Conservation (phyloP, 1,284 basidiomycete species). For the Athelia psychrophila region DNA sequence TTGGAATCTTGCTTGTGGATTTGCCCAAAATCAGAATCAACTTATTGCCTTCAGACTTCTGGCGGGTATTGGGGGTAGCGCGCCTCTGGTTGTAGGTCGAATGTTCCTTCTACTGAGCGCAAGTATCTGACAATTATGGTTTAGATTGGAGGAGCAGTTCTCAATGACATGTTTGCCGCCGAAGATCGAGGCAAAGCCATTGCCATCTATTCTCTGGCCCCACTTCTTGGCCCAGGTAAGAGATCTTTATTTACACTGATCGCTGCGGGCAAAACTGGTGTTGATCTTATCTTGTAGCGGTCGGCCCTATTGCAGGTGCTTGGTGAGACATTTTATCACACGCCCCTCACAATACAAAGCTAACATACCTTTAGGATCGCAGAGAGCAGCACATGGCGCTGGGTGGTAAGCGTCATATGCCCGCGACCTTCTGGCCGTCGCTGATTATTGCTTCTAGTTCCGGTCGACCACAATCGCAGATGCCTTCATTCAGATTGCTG, state of each 20-base stretch:
- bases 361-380: too few species aligned
- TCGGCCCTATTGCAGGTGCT: constrained; percentile 63
- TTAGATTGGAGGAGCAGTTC: constrained; percentile 58
- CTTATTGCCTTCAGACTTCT: constrained; percentile 66
- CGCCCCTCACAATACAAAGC: too few species aligned
- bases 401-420: constrained; percentile 33
- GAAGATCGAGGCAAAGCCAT: constrained; percentile 69
- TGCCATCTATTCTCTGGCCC: constrained; percentile 66
- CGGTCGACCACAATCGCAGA: constrained; percentile 59
- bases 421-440: too few species aligned
- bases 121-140: too few species aligned
- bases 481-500: constrained; percentile 45
- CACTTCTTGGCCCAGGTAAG: constrained; percentile 28
- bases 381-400: constrained; percentile 59
- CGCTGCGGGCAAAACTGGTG: too few species aligned
- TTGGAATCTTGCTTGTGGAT: constrained; percentile 68
- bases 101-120: too few species aligned
- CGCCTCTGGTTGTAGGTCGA: constrained; percentile 43
- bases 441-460: constrained; percentile 29
- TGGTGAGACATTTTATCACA: too few species aligned
- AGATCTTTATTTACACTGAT: too few species aligned
- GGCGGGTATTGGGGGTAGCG: constrained; percentile 62
- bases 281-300: constrained; percentile 35
- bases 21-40: constrained; percentile 54
- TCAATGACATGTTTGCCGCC: constrained; percentile 66